phyloP scores from a whole-genome alignment of 441 rosid species.

The Gossypium schwendimanii region DNA sequence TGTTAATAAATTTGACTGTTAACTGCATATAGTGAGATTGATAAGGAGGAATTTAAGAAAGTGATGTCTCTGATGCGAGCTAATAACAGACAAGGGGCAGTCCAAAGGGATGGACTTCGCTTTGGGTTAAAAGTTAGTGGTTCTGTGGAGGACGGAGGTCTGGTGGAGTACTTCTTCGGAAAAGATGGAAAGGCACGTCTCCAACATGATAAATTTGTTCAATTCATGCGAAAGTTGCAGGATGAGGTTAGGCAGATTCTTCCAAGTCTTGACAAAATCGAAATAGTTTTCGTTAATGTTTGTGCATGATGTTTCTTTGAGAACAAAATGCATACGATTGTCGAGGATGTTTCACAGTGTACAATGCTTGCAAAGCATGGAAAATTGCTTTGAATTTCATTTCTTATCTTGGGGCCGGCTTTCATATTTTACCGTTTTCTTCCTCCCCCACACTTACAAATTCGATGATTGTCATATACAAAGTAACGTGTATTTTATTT shows the following conservation, averaged over 20 bases:
- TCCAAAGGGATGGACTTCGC: conserved; percentile 23
- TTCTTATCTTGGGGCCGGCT: background rate
- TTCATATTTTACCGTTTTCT: background rate
- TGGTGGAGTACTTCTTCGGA: conserved; percentile 42
- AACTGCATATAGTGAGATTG: conserved; percentile 33
- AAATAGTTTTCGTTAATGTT: background rate
- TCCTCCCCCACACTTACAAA: background rate
- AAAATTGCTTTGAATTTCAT: background rate
- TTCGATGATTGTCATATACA: background rate
- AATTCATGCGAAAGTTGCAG: conserved; percentile 34
- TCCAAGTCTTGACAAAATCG: background rate
- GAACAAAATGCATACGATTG: background rate
- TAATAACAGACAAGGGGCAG: conserved; percentile 28
- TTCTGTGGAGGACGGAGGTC: conserved; percentile 36
- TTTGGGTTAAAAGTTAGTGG: conserved; percentile 20
- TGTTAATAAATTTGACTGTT: conserved; percentile 14
- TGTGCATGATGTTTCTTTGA: background rate
- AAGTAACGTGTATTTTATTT: conserved; percentile 1
- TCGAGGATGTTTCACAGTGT: background rate
- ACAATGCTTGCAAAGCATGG: background rate
- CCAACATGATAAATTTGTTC: conserved; percentile 32
- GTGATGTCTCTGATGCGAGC: conserved; percentile 41
- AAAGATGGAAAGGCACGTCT: conserved; percentile 32
- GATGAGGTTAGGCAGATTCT: conserved; percentile 34
- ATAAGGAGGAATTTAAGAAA: conserved; percentile 40